A percentile compares a stretch with the other conserved stretches of the same genome.
Conservation (phyloP, 139 green algal genomes). For the Micractinium conductrix region DNA sequence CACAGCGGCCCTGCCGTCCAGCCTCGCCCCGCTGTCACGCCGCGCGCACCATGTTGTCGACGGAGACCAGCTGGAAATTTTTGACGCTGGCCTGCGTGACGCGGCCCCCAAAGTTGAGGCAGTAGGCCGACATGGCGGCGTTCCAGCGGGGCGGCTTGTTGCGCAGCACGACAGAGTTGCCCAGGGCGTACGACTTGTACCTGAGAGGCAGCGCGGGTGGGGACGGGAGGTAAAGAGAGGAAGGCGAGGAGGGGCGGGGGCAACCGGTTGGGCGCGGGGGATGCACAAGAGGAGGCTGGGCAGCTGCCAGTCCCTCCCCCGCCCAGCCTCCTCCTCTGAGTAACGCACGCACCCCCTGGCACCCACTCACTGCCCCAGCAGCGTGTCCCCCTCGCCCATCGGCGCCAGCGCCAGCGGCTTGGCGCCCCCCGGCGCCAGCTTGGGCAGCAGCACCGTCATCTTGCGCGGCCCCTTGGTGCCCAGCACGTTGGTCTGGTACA, state of each 20-base stretch:
- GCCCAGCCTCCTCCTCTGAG: too few relatives aligned
- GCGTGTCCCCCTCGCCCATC: background rate
- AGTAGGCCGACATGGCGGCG: conserved; percentile 91
- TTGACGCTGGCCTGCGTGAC: conserved; percentile 98
- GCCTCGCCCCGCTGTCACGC: too few relatives aligned
- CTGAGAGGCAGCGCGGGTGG: too few relatives aligned
- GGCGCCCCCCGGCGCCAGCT: conserved; percentile 1
- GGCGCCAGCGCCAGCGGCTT: background rate
- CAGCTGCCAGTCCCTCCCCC: background rate
- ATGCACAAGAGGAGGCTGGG: background rate
- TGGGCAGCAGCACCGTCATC: conserved; percentile 38
- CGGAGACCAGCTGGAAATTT: conserved; percentile 95
- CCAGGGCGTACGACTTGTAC: conserved; percentile 35
- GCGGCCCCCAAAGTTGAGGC: conserved; percentile 96
- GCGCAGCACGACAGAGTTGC: conserved; percentile 60
- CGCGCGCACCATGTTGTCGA: conserved; percentile 45
- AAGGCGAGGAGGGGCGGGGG: background rate
- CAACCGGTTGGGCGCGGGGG: background rate
- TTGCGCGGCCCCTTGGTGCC: conserved; percentile 92
- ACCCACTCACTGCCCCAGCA: conserved; percentile 29
- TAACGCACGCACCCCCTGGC: background rate
- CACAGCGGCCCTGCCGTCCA: background rate
- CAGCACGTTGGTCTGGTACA: conserved; percentile 94
- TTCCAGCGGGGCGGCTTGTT: conserved; percentile 98
- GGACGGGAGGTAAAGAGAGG: too few relatives aligned